Base-by-base conservation (phyloP, 2,329 filamentous ascomycete genomes). In the Alternaria postmessia region DNA sequence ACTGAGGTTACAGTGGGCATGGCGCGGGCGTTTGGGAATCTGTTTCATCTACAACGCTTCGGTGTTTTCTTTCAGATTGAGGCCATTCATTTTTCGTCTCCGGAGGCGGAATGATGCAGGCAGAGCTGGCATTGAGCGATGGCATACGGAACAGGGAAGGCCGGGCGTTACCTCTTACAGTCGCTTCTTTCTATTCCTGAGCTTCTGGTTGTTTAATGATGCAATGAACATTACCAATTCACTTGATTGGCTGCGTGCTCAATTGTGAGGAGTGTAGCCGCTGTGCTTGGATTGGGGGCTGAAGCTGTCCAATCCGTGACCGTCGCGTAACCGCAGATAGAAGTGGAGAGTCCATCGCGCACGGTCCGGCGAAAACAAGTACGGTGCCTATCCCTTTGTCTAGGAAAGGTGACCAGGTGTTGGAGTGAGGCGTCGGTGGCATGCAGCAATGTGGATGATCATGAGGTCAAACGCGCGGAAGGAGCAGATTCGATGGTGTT, bases 241-340 rank as follows among this genome's bases (percentile, higher is more conserved):
- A 42, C 44, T 64, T 78, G 74, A 78, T 77, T 77, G 75, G 76
- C 57, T 61, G 54, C 65, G 54, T 74, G 63, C 64, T 67, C 53
- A 64, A 47, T 66, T 43, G 56, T 70, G 61, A 61, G 67, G 68
- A 72, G 54, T 61, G 69, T 78, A 79, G 75, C 75, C 77, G 77
- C 77, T 78, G 75, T 74, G 68, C 67, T 69, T 72, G 66, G 53
- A 65, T 69, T 74, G 72, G 76, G 74, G 75, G 76, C 75, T 67
- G 69, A 71, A 68, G 70, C 71, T 58, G 64, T 76, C 76, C 76
- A 78, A 79, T 79, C 75, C 74, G 70, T 76, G 74, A 71, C 51
- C 60, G 70, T 76, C 75, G 76, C 76, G 75, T 78, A 77, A 72
- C 76, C 74, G 67, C 73, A 75, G 76, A 73, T 76, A 76, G 72